Evolutionary conservation across 805 yeast species (phyloP).

Genomic region (Saturnispora quitensis): DNA sequence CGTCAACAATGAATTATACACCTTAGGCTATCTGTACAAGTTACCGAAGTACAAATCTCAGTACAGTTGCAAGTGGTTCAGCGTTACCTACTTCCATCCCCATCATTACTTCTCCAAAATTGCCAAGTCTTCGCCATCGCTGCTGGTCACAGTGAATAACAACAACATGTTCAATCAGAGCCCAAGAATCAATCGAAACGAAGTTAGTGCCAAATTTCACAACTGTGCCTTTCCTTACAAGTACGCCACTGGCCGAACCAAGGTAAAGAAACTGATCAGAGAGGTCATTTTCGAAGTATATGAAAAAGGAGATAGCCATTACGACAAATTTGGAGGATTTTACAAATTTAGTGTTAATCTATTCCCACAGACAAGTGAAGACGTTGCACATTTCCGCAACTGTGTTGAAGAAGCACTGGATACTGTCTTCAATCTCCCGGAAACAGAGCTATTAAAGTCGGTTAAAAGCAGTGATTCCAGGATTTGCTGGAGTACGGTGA

Average conservation of each 20-base stretch:
- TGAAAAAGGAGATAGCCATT: constrained; percentile 4
- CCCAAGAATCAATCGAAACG: constrained; percentile 5
- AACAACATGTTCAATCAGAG: constrained; percentile 24
- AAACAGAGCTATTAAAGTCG: constrained; percentile 3
- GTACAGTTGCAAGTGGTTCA: constrained; percentile 19
- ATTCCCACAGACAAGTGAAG: constrained; percentile 12
- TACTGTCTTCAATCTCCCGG: constrained; percentile 12
- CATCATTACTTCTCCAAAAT: constrained; percentile 18
- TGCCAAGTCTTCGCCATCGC: constrained; percentile 27
- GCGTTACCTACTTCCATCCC: constrained; percentile 17
- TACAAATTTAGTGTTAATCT: constrained; percentile 15
- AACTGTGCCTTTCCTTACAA: constrained; percentile 16
- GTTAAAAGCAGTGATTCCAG: constrained; percentile 8
- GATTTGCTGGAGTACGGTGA: constrained; percentile 17
- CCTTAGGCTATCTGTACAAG: constrained; percentile 9
- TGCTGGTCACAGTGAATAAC: constrained; percentile 29
- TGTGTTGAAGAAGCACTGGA: constrained; percentile 14
- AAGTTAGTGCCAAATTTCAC: constrained; percentile 4
- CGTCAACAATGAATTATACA: constrained; percentile 16
- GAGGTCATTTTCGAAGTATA: constrained; percentile 15
- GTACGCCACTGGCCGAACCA: constrained; percentile 20
- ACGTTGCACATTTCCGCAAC: constrained; percentile 10
- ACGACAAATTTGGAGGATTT: constrained; percentile 19
- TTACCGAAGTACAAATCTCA: constrained; percentile 7
- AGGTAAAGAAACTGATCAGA: constrained; percentile 16